Evolutionary conservation across 148 eudicot genomes (phyloP).

Genomic region (Nepenthes gracilis): DNA sequence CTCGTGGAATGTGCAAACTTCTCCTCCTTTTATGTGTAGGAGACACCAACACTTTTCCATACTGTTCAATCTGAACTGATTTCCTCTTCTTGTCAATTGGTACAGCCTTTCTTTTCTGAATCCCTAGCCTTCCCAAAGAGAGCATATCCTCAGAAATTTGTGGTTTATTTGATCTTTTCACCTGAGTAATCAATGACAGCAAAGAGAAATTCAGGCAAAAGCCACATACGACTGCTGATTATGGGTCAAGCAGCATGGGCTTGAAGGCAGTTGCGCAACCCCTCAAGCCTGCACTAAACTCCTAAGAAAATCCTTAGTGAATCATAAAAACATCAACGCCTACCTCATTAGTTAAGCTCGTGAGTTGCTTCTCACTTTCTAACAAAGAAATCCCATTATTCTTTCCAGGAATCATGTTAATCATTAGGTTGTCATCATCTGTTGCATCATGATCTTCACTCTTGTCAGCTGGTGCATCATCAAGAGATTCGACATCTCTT

Average conservation of each 20-base stretch:
- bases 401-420: slow-evolving; percentile 38
- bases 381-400: slow-evolving; percentile 11
- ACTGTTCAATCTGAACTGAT: slow-evolving; percentile 17
- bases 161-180: slow-evolving; percentile 11
- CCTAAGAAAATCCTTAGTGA: too few species aligned
- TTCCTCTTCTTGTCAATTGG: slow-evolving; percentile 40
- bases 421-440: slow-evolving; percentile 56
- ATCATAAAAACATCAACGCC: not conserved
- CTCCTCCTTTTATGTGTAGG: slow-evolving; percentile 15
- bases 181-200: slow-evolving; percentile 19
- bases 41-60: slow-evolving; percentile 10
- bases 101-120: slow-evolving; percentile 12
- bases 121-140: slow-evolving; percentile 11
- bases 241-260: too few species aligned
- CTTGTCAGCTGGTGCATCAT: slow-evolving; percentile 18
- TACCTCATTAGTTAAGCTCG: slow-evolving; percentile 31
- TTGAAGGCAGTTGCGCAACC: too few species aligned
- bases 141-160: slow-evolving; percentile 10
- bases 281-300: not conserved
- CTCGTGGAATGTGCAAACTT: slow-evolving; percentile 4
- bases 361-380: slow-evolving; percentile 21
- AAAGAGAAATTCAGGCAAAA: slow-evolving; percentile 1
- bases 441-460: slow-evolving; percentile 17
- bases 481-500: slow-evolving; percentile 1
- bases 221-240: not conserved